These are phyloP conservation scores for Aurifilum marmelostoma DNA, from an alignment of 2,329 filamentous ascomycete species.

Conservation along the genomic window DNA sequence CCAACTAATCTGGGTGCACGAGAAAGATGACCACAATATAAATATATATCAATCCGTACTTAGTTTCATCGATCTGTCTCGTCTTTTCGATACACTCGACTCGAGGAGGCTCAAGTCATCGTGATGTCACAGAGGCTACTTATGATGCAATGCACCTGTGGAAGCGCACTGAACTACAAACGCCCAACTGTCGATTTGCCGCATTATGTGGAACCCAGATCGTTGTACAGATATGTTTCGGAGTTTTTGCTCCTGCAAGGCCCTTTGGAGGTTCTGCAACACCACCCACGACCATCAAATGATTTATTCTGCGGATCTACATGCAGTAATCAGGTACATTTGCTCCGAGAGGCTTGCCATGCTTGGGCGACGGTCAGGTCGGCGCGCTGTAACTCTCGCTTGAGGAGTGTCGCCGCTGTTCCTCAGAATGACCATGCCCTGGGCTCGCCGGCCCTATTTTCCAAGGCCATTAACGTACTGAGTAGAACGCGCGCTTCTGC, in stretches of 20 bases:
- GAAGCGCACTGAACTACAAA: neutral
- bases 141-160: constrained; percentile 18
- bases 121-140: neutral
- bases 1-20: neutral
- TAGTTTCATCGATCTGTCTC: neutral
- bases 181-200: constrained; percentile 5
- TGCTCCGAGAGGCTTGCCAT: neutral
- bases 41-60: neutral
- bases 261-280: neutral
- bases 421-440: neutral
- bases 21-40: neutral
- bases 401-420: neutral
- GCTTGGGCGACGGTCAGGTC: neutral
- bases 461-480: neutral
- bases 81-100: neutral
- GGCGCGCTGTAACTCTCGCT: neutral
- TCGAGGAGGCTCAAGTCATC: neutral
- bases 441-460: neutral
- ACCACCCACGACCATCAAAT: neutral
- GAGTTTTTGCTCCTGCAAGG: neutral
- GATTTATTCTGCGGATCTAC: neutral
- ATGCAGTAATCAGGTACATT: neutral
- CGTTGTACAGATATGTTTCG: neutral
- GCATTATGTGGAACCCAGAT: constrained; percentile 9
- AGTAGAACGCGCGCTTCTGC: neutral